phyloP scores from a whole-genome alignment of 176 grass and related monocot genomes.

The Phoenix dactylifera region DNA sequence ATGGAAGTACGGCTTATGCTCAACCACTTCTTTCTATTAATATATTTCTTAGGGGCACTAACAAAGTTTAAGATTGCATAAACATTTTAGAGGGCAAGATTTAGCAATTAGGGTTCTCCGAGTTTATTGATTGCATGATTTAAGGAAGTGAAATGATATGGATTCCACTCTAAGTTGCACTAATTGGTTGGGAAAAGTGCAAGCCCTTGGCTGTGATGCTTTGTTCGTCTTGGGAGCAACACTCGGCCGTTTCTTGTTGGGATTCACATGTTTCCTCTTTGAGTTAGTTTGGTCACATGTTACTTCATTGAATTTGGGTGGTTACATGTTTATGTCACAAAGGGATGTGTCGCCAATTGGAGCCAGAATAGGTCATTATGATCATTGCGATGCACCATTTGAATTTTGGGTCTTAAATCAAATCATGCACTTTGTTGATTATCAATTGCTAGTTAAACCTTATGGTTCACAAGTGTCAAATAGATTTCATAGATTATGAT shows the following conservation, averaged over 20 bases:
- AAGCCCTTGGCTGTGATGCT: background rate
- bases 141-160: background rate
- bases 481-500: too few relatives aligned
- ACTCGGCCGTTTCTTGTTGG: background rate
- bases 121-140: background rate
- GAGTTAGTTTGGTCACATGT: background rate
- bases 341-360: background rate
- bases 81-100: background rate
- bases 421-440: too few relatives aligned
- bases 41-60: background rate
- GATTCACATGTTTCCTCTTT: background rate
- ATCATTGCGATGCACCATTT: background rate
- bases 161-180: background rate
- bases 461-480: too few relatives aligned
- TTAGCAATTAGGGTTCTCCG: background rate
- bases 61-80: conserved; percentile 1
- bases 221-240: background rate
- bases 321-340: background rate
- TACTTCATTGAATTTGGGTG: background rate
- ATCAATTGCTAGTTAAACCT: too few relatives aligned
- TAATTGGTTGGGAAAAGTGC: background rate
- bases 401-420: background rate
- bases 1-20: background rate
- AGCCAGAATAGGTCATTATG: background rate
- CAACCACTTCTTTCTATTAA: background rate